Evolutionary conservation across 257 asterid species (phyloP).

Genomic region (Avicennia marina): DNA sequence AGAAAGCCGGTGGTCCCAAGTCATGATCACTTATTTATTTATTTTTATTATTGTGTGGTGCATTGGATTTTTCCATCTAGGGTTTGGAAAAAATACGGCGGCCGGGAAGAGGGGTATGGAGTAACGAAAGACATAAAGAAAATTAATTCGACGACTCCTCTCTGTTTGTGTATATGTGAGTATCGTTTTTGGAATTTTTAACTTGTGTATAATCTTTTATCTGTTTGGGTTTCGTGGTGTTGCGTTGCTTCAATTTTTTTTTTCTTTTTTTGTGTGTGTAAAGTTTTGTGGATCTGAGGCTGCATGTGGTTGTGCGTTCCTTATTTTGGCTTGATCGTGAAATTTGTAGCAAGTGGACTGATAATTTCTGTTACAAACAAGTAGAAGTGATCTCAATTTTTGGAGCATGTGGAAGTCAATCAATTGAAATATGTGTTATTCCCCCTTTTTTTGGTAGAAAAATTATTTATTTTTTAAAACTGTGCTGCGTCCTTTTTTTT

Average conservation of each 20-base stretch:
- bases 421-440: not conserved
- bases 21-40: too few species aligned
- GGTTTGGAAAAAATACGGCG: constrained; percentile 23
- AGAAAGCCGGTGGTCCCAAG: constrained; percentile 21
- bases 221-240: not conserved
- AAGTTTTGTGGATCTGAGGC: constrained; percentile 19
- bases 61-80: constrained; percentile 15
- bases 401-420: constrained; percentile 20
- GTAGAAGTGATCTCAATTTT: not conserved
- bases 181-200: not conserved
- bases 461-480: not conserved
- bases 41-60: not conserved
- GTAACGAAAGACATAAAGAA: not conserved
- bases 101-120: constrained; percentile 5
- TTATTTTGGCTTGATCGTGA: not conserved
- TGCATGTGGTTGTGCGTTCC: not conserved
- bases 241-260: not conserved
- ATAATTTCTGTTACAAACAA: not conserved
- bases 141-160: constrained; percentile 25
- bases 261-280: not conserved
- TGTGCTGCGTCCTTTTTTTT: too few species aligned
- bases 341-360: not conserved
- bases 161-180: constrained; percentile 18
- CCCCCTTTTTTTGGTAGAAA: not conserved
- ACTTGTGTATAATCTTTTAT: not conserved